Base-by-base conservation (phyloP, 2,329 filamentous ascomycete species). In the Penicillium hordei region DNA sequence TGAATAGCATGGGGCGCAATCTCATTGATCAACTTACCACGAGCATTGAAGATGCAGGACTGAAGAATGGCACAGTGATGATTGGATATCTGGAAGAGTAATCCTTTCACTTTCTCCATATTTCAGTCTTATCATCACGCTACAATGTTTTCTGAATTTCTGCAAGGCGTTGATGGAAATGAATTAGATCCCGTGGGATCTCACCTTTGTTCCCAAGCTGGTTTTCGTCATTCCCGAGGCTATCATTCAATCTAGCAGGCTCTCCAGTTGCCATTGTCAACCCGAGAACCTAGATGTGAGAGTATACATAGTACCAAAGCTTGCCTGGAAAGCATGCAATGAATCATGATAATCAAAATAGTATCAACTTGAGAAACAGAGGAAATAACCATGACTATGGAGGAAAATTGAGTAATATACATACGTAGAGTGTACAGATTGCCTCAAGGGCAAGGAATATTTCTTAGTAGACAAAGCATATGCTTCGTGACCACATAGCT, bases 41-140 rank as follows among this genome's bases (percentile, higher is more conserved):
- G 63, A 90, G 86, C 0, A 89, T 99, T 59, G 86, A 86, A 65
- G 88, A 91, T 69, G 91, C 89, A 0, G 91, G 93, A 0, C 76
- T 99, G 67, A 96, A 94, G 80, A 93, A 95, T 70, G 92, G 89
- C 4, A 96, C 92, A 0, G 89, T 99, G 8, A 97, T 97, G 91
- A 88, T 99, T 65, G 94, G 97, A 74, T 95, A 92, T 70, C 76
- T 90, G 57, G 88, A 90, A 73, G 81, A 84, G 12, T 79, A 71
- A 66, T 40, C 0, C 23, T 31, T 12, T 12, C 40, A 19, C 23
- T 38, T n/a, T 31, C n/a, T 55, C 33, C 8, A 19, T 39, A 19
- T 44, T 57, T 34, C 15, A 31, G 23, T 36, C 43, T 23, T 40
- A 23, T 29, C 19, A 7, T 48, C 46, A 34, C 15, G 34, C 23